Conservation (phyloP, 768 basidiomycete genomes). For the Mycena rebaudengoi region DNA sequence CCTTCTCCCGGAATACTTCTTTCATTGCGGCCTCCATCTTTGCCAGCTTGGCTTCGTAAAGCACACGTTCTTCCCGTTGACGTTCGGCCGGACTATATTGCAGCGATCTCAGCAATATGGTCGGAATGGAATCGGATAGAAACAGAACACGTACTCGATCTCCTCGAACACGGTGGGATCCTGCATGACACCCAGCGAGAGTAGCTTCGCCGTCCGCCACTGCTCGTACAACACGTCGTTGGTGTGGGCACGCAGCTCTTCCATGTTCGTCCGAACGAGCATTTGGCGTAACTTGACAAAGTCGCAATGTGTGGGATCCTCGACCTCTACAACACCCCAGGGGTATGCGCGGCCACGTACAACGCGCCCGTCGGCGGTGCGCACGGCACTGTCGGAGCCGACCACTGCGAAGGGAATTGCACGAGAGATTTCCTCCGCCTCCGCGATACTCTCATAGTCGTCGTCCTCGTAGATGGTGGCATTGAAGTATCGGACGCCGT, state of each 20-base stretch:
- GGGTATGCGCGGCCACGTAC: conserved; percentile 97
- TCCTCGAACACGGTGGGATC: conserved; percentile 98
- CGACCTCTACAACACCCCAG: conserved; percentile 99
- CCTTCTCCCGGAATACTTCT: conserved; percentile 99
- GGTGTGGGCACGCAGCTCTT: conserved; percentile 96
- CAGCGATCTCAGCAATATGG: conserved; percentile 18
- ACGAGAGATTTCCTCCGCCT: conserved; percentile 96
- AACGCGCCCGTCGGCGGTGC: conserved; percentile 85
- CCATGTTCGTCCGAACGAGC: conserved; percentile 99
- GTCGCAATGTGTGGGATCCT: conserved; percentile 99
- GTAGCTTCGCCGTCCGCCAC: conserved; percentile 94
- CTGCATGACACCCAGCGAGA: conserved; percentile 97
- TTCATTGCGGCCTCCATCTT: conserved; percentile 99
- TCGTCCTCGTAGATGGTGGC: conserved; percentile 98
- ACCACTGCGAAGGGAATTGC: conserved; percentile 99
- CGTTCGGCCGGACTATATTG: conserved; percentile 86
- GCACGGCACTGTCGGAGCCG: conserved; percentile 85
- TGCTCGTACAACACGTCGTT: conserved; percentile 96
- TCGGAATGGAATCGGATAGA: background rate
- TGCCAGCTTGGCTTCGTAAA: conserved; percentile 96
- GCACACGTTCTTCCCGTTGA: conserved; percentile 92
- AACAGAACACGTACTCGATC: conserved; percentile 79
- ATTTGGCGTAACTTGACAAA: conserved; percentile 99
- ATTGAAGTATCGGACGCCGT: conserved; percentile 97
- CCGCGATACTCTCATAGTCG: conserved; percentile 96